Conservation (phyloP, 139 green algal genomes). For the Volvox africanus region DNA sequence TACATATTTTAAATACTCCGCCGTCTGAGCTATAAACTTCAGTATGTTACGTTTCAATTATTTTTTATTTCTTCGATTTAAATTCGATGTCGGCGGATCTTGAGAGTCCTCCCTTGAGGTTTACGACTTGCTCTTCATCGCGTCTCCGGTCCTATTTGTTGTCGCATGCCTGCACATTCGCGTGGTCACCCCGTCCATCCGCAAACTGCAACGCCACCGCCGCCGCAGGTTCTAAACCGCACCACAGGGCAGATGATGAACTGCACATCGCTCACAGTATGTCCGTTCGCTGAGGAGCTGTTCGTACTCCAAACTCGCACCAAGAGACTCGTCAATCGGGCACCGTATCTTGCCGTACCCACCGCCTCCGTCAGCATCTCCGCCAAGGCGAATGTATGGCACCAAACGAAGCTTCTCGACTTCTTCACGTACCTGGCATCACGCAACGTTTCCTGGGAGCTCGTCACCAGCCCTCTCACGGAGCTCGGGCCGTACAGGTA, state of each 20-base stretch:
- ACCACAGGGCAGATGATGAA: not conserved
- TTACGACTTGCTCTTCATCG: too few relatives aligned
- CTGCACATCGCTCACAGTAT: slow-evolving; percentile 12
- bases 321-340: slow-evolving; percentile 30
- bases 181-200: too few relatives aligned
- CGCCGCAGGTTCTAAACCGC: slow-evolving; percentile 29
- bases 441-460: slow-evolving; percentile 16
- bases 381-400: not conserved
- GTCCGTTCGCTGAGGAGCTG: slow-evolving; percentile 11
- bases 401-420: slow-evolving; percentile 12
- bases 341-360: slow-evolving; percentile 26
- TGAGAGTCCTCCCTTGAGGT: too few relatives aligned
- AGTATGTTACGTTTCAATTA: too few relatives aligned
- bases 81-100: too few relatives aligned
- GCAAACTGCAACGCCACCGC: not conserved
- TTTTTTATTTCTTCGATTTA: too few relatives aligned
- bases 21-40: too few relatives aligned
- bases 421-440: not conserved
- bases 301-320: not conserved
- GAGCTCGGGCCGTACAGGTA: slow-evolving; percentile 44
- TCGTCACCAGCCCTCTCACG: not conserved
- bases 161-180: too few relatives aligned
- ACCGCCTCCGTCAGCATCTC: slow-evolving; percentile 17
- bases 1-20: too few relatives aligned
- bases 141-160: too few relatives aligned